Evolutionary conservation across 768 basidiomycete species (phyloP), one percentile per base, ranked within the genome.

Genomic region (Sporobolomyces phaffii): DNA sequence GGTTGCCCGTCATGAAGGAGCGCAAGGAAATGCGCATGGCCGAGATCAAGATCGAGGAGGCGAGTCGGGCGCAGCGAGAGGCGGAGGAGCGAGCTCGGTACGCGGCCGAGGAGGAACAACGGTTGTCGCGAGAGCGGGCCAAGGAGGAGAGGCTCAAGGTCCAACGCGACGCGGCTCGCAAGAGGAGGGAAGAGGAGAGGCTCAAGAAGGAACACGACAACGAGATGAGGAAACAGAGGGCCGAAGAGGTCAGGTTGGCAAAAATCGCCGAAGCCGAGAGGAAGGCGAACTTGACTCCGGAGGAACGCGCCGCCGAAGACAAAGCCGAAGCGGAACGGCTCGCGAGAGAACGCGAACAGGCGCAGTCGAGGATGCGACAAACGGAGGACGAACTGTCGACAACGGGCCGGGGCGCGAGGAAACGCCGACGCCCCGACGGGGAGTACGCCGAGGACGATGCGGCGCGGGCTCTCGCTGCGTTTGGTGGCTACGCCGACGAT

Each of bases 301-400:
- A 72, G 60, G 60, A 72, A 43, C 44, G 62, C n/a, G 65, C 51
- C 14, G 70, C 62, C 18, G 70, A 72, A 41, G 70, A 72, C 38
- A 33, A 51, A 24, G 49, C 45, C 8, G 11, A 33, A 1, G 62
- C 65, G 3, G 65, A 68, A 29, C 51, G 41, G 52, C 17, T 63
- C 1, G 53, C 43, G 29, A 41, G 53, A 29, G 70, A 68, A 56
- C 41, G 47, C 6, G 59, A 48, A 36, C 59, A 54, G 38, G 50
- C 65, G 2, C 38, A 34, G 28, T 24, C 14, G 2, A n/a, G 34
- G 29, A 24, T 67, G 13, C 31, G 45, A 15, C 62, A 64, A 29
- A 22, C 28, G 20, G 70, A 67, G 53, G 59, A 67, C 24, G 70
- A 71, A 29, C 53, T 67, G 0, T 2, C 45, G 13, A 24, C 70